A percentile compares a stretch with the other conserved stretches of the same genome.
These are phyloP conservation scores for Mucor sp. DNA, from an alignment of 371 early-diverging fungal genomes.

Conservation along the genomic window DNA sequence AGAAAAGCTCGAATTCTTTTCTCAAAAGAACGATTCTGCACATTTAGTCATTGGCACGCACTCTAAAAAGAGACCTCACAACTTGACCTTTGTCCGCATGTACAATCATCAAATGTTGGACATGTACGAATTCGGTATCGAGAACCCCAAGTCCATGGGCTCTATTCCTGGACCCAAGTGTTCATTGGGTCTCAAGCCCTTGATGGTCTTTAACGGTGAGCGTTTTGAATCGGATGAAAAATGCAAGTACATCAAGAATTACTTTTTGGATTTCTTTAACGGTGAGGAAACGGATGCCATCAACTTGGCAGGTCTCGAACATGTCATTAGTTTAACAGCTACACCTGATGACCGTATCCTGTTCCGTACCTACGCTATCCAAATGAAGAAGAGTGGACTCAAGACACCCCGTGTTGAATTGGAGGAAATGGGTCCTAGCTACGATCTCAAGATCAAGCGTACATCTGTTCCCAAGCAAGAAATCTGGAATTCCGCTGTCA, in stretches of 20 bases:
- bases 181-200: constrained; percentile 87
- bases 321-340: constrained; percentile 86
- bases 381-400: constrained; percentile 84
- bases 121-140: constrained; percentile 93
- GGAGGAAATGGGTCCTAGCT: constrained; percentile 91
- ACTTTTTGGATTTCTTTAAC: constrained; percentile 91
- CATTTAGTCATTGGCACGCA: constrained; percentile 89
- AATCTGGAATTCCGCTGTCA: constrained; percentile 79
- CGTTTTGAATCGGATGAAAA: constrained; percentile 73
- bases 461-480: constrained; percentile 74
- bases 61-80: constrained; percentile 96
- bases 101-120: constrained; percentile 93
- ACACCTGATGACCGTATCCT: constrained; percentile 69
- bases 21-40: constrained; percentile 93
- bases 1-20: constrained; percentile 88
- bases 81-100: constrained; percentile 86
- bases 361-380: constrained; percentile 80
- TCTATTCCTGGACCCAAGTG: constrained; percentile 82
- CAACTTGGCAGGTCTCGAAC: constrained; percentile 87
- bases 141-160: constrained; percentile 61
- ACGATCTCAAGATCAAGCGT: constrained; percentile 84
- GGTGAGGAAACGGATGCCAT: constrained; percentile 76
- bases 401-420: constrained; percentile 90
- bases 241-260: constrained; percentile 76
- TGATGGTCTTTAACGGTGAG: constrained; percentile 91